phyloP scores from a whole-genome alignment of 2,329 filamentous ascomycete species.

The Neospermospora avenae region DNA sequence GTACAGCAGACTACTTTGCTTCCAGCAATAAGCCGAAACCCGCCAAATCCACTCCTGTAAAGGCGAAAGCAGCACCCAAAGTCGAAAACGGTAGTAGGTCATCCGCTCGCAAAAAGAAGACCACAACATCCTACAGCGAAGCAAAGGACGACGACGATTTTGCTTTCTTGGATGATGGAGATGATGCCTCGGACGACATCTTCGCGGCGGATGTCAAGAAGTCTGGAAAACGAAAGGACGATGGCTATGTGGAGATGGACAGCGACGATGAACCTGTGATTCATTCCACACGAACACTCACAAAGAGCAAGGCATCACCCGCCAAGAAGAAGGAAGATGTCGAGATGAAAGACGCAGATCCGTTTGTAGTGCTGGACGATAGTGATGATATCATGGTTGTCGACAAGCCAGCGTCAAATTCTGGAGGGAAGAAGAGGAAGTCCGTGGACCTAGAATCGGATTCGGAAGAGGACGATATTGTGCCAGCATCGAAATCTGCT shows the following conservation, averaged over 20 bases:
- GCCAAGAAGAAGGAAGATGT: constrained; percentile 43
- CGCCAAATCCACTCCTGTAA: constrained; percentile 28
- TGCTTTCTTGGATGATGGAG: constrained; percentile 64
- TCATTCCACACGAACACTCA: constrained; percentile 49
- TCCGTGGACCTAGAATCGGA: constrained; percentile 52
- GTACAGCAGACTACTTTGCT: constrained; percentile 36
- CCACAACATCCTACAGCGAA: constrained; percentile 23
- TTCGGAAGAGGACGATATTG: constrained; percentile 51
- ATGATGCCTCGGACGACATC: constrained; percentile 79
- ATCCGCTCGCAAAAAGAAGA: constrained; percentile 30
- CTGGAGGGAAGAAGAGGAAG: constrained; percentile 53
- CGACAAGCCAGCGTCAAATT: constrained; percentile 28
- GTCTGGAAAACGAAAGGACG: constrained; percentile 63
- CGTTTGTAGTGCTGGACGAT: constrained; percentile 37
- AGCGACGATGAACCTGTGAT: constrained; percentile 66
- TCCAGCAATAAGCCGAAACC: constrained; percentile 31
- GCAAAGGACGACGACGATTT: constrained; percentile 49
- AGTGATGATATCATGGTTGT: constrained; percentile 43
- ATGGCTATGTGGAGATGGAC: constrained; percentile 68
- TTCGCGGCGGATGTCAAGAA: constrained; percentile 71
- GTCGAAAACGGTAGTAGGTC: constrained; percentile 26
- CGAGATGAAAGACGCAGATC: constrained; percentile 38
- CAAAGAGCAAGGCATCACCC: constrained; percentile 39
- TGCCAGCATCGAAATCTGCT: constrained; percentile 55
- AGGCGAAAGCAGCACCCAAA: constrained; percentile 19